Conservation (phyloP, 805 yeast genomes). For the Pichia insulana region DNA sequence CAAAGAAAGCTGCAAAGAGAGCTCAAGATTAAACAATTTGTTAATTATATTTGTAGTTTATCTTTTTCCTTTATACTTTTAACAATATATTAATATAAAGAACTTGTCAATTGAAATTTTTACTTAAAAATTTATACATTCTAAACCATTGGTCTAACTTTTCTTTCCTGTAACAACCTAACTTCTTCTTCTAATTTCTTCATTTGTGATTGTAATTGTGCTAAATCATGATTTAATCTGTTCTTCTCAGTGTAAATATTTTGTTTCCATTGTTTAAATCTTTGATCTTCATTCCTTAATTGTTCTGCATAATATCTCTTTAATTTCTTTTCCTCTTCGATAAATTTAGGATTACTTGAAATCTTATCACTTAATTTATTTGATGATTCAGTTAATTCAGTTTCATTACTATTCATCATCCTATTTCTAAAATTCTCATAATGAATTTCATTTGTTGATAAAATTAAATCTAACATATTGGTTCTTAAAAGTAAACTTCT, state of each 20-base stretch:
- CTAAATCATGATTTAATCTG: conserved; percentile 87
- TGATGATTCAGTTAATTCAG: neutral
- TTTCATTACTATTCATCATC: conserved; percentile 44
- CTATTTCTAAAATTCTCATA: conserved; percentile 71
- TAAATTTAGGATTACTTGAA: conserved; percentile 76
- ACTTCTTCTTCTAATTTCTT: conserved; percentile 71
- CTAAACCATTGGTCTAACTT: conserved; percentile 27
- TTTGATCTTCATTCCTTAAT: conserved; percentile 90
- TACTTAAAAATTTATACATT: too few species aligned
- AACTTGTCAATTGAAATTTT: too few species aligned
- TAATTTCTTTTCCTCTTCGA: conserved; percentile 91
- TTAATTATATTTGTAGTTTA: neutral
- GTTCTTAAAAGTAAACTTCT: conserved; percentile 74
- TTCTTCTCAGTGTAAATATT: conserved; percentile 92
- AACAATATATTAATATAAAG: neutral
- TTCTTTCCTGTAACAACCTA: conserved; percentile 48
- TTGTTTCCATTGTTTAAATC: conserved; percentile 98
- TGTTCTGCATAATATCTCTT: conserved; percentile 95
- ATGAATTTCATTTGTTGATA: conserved; percentile 73
- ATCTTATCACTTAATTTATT: conserved; percentile 32
- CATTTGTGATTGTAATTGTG: conserved; percentile 73
- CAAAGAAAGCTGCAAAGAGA: conserved; percentile 88
- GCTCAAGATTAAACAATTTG: conserved; percentile 58
- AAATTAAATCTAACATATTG: conserved; percentile 71
- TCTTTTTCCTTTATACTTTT: conserved; percentile 1